Conservation (phyloP, 352 stramenopile genomes). For the Peronospora belbahrii region DNA sequence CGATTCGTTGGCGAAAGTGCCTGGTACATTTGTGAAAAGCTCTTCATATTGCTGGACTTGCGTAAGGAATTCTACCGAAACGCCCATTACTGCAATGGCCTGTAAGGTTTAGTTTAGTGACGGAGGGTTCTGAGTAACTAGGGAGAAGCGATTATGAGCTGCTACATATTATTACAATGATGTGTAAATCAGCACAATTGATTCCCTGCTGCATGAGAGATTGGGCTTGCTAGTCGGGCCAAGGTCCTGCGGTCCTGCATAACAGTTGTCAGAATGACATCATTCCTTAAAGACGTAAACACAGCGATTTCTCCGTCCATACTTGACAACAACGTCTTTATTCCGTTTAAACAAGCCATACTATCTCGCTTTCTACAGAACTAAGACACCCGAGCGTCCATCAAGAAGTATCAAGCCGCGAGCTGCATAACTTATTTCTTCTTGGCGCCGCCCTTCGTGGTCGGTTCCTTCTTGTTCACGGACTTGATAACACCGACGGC, state of each 20-base stretch:
- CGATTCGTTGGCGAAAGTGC: slow-evolving; percentile 62
- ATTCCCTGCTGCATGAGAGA: background rate
- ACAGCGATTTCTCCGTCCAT: background rate
- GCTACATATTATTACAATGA: background rate
- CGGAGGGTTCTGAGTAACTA: background rate
- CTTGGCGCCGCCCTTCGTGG: slow-evolving; percentile 29
- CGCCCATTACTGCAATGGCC: slow-evolving; percentile 9
- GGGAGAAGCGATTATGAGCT: slow-evolving; percentile 10
- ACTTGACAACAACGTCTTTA: slow-evolving; percentile 12
- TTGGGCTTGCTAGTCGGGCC: background rate
- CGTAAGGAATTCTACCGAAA: slow-evolving; percentile 39
- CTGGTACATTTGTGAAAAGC: slow-evolving; percentile 37
- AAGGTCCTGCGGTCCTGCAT: background rate
- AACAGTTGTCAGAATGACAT: too few relatives aligned
- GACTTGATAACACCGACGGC: slow-evolving; percentile 96
- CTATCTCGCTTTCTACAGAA: slow-evolving; percentile 7
- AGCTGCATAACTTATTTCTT: slow-evolving; percentile 30
- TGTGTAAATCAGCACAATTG: background rate
- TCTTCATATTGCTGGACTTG: slow-evolving; percentile 32
- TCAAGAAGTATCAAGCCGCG: slow-evolving; percentile 20
- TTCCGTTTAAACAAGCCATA: slow-evolving; percentile 11
- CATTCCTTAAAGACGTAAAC: too few relatives aligned
- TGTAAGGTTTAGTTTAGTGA: background rate
- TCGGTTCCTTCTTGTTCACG: slow-evolving; percentile 77
- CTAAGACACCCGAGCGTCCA: slow-evolving; percentile 4